phyloP scores from a whole-genome alignment of 129 eudicot species.

The Arctium lappa region DNA sequence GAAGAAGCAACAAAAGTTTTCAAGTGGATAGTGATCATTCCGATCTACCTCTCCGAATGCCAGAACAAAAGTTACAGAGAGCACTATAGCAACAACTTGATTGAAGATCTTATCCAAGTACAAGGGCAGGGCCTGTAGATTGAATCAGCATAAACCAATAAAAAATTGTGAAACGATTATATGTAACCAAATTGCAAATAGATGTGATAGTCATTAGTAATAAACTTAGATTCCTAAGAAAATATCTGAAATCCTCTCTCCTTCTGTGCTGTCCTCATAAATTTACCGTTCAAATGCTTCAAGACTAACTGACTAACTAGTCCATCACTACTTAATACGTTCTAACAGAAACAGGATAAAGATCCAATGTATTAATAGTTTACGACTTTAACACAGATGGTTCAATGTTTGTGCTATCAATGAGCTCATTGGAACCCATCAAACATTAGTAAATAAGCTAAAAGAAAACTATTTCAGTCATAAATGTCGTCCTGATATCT shows the following conservation, averaged over 20 bases:
- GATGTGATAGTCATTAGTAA: background rate
- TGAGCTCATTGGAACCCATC: conserved; percentile 10
- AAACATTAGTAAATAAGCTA: too few species aligned
- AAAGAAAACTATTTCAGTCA: too few species aligned
- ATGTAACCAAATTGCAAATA: background rate
- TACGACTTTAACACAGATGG: background rate
- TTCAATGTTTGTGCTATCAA: background rate
- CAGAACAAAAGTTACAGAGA: conserved; percentile 92
- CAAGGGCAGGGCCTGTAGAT: conserved; percentile 84
- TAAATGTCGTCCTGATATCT: background rate
- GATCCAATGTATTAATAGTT: background rate
- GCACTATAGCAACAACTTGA: conserved; percentile 78
- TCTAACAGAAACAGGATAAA: background rate
- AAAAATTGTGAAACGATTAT: background rate
- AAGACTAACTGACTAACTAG: background rate
- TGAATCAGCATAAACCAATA: conserved; percentile 3
- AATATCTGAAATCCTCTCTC: background rate
- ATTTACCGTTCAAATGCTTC: background rate
- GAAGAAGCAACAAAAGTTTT: background rate
- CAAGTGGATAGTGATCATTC: background rate
- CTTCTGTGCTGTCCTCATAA: background rate
- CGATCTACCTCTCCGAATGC: conserved; percentile 78
- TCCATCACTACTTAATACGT: background rate
- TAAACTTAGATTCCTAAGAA: background rate
- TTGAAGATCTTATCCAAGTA: conserved; percentile 91